Percentiles rank a stretch among this genome's conserved stretches.
phyloP scores from a whole-genome alignment of 306 rosid genomes.

The Chamaecrista fasciculata region DNA sequence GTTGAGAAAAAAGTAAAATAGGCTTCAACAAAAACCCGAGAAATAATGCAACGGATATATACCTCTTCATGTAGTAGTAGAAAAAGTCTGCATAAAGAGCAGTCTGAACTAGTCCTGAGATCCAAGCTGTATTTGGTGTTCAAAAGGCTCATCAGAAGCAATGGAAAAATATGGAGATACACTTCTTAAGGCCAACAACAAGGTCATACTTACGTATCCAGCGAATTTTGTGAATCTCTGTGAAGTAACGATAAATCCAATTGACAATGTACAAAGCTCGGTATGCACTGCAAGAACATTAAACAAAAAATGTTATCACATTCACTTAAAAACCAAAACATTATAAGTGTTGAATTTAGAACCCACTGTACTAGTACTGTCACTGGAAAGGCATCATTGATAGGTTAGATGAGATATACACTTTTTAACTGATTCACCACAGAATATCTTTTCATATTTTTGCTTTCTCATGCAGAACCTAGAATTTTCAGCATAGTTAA shows the following conservation, averaged over 20 bases:
- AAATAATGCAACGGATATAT: neutral
- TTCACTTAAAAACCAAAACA: neutral
- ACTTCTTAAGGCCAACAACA: neutral
- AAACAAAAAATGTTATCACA: neutral
- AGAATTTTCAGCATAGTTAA: neutral
- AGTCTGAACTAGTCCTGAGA: constrained; percentile 48
- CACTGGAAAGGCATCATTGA: neutral
- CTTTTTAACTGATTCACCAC: neutral
- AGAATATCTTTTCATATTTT: neutral
- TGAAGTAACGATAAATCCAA: constrained; percentile 20
- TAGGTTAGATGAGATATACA: neutral
- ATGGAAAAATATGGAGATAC: neutral
- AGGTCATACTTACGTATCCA: constrained; percentile 13
- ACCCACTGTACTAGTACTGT: neutral
- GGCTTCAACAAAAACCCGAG: neutral
- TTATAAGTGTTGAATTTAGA: neutral
- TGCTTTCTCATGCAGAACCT: neutral
- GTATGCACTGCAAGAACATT: constrained; percentile 4
- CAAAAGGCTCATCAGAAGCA: neutral
- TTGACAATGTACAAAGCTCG: constrained; percentile 4
- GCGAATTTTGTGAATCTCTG: constrained; percentile 6
- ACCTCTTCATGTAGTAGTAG: constrained; percentile 46
- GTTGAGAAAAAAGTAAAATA: neutral
- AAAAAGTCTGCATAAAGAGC: constrained; percentile 45
- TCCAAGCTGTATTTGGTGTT: constrained; percentile 36